phyloP scores from a whole-genome alignment of 2,329 filamentous ascomycete genomes.

The Penicillium sp. region DNA sequence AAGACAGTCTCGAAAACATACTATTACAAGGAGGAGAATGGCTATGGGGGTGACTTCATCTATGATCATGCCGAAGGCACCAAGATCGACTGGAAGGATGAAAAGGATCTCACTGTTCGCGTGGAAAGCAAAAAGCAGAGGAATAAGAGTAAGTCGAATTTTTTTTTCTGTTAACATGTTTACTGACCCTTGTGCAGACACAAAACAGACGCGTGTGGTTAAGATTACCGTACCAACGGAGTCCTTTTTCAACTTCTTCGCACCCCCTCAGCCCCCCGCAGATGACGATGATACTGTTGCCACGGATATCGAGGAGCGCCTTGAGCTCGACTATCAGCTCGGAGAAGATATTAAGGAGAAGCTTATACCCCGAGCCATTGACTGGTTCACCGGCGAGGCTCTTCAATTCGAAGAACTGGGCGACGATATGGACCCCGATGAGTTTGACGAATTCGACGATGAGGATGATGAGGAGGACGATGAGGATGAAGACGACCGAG shows the following conservation, averaged over 20 bases:
- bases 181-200: slow-evolving; percentile 64
- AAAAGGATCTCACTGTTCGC: slow-evolving; percentile 90
- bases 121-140: slow-evolving; percentile 99
- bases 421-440: slow-evolving; percentile 80
- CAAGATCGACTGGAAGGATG: slow-evolving; percentile 95
- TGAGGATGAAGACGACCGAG: slow-evolving; percentile 82
- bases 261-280: slow-evolving; percentile 83
- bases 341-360: slow-evolving; percentile 99
- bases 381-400: slow-evolving; percentile 99
- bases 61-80: slow-evolving; percentile 98
- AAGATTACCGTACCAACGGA: slow-evolving; percentile 99
- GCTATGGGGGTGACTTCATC: slow-evolving; percentile 98
- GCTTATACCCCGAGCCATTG: slow-evolving; percentile 95
- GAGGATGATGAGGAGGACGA: slow-evolving; percentile 94
- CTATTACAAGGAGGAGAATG: slow-evolving; percentile 98
- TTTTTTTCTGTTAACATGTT: slow-evolving; percentile 1
- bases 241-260: slow-evolving; percentile 99
- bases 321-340: slow-evolving; percentile 98
- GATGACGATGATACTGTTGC: slow-evolving; percentile 72
- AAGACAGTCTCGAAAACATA: slow-evolving; percentile 98
- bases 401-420: slow-evolving; percentile 94
- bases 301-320: slow-evolving; percentile 93
- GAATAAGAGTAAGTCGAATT: slow-evolving; percentile 78
- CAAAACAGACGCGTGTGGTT: slow-evolving; percentile 97
- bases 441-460: slow-evolving; percentile 84